These are phyloP conservation scores for Metschnikowia similis DNA, from an alignment of 805 yeast genomes.

Conservation along the genomic window DNA sequence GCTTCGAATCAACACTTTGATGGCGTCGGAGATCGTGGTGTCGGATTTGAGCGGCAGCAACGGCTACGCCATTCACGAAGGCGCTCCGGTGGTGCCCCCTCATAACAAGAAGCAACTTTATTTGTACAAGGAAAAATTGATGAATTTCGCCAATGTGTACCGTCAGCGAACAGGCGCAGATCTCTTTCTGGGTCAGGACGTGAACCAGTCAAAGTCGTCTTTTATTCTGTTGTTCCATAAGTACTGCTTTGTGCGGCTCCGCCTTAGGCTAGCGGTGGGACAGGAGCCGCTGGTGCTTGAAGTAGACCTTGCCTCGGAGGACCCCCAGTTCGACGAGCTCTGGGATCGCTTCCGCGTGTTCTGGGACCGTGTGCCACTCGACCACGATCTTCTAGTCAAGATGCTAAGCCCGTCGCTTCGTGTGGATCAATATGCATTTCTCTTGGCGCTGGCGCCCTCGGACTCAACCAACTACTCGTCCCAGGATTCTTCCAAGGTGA, in stretches of 20 bases:
- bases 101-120: conserved; percentile 2
- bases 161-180: neutral
- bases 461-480: conserved; percentile 9
- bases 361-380: neutral
- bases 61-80: conserved; percentile 1
- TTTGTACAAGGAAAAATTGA: conserved; percentile 1
- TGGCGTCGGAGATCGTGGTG: conserved; percentile 6
- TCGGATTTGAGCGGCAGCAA: conserved; percentile 10
- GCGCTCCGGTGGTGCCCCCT: conserved; percentile 2
- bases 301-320: neutral
- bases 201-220: neutral
- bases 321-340: neutral
- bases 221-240: conserved; percentile 10
- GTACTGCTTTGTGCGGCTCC: conserved; percentile 8
- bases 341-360: conserved; percentile 5
- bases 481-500: conserved; percentile 4
- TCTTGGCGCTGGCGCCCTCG: neutral
- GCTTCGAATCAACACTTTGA: conserved; percentile 10
- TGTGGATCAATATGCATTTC: neutral
- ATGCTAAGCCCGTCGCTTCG: neutral
- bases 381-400: neutral
- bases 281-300: neutral
- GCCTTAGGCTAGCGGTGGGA: conserved; percentile 1
- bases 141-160: conserved; percentile 6
- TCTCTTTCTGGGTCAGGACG: conserved; percentile 9